A percentile compares a stretch with the other conserved stretches of the same genome.
phyloP scores from a whole-genome alignment of 129 eudicot species.

The Flaveria sonorensis region DNA sequence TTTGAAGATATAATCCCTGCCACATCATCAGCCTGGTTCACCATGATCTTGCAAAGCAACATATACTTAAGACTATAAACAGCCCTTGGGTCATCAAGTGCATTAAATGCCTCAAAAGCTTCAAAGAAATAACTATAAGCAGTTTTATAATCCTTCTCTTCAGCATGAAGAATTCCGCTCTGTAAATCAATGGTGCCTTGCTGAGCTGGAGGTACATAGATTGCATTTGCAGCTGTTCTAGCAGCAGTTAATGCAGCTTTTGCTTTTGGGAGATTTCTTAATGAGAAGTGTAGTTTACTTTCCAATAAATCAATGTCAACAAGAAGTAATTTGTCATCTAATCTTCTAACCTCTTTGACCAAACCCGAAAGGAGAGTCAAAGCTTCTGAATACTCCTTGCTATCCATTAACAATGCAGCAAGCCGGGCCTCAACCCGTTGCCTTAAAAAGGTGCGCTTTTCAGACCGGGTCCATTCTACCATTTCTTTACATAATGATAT shows the following conservation, averaged over 20 bases:
- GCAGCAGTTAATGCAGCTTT: conserved; percentile 77
- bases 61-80: conserved; percentile 77
- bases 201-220: conserved; percentile 73
- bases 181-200: conserved; percentile 66
- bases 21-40: conserved; percentile 69
- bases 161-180: conserved; percentile 67
- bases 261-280: conserved; percentile 67
- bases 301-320: conserved; percentile 65
- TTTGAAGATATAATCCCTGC: conserved; percentile 79
- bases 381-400: conserved; percentile 59
- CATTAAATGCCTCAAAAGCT: conserved; percentile 82
- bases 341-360: conserved; percentile 53
- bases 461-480: conserved; percentile 67
- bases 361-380: conserved; percentile 50
- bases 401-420: conserved; percentile 52
- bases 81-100: conserved; percentile 73
- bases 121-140: conserved; percentile 78
- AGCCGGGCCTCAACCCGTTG: conserved; percentile 55
- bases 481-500: conserved; percentile 64
- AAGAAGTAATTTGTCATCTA: conserved; percentile 58
- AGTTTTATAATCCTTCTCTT: conserved; percentile 74
- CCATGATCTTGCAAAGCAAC: conserved; percentile 71
- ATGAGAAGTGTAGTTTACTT: conserved; percentile 63
- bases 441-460: conserved; percentile 55
- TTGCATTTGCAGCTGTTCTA: conserved; percentile 82